phyloP scores from a whole-genome alignment of 192 early-diverging fungal species.

The Cladochytrium replicatum region DNA sequence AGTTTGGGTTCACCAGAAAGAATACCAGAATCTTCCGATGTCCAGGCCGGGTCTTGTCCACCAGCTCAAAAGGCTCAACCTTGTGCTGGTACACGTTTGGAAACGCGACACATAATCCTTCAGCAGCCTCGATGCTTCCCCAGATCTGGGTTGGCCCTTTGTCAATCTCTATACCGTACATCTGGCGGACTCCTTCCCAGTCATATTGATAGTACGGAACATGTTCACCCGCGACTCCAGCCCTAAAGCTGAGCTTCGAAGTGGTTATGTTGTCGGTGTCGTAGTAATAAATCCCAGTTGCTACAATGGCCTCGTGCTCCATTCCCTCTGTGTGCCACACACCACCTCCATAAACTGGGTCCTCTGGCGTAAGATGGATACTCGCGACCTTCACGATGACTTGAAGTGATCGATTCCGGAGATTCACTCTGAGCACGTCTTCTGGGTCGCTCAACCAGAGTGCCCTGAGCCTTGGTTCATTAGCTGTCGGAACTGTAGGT shows the following conservation, averaged over 20 bases:
- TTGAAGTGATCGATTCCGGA: slow-evolving; percentile 34
- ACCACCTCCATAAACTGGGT: slow-evolving; percentile 34
- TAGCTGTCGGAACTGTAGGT: too few species aligned
- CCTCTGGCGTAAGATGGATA: slow-evolving; percentile 56
- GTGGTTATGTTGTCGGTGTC: slow-evolving; percentile 56
- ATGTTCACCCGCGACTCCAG: slow-evolving; percentile 4
- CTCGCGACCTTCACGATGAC: slow-evolving; percentile 65
- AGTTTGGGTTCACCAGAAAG: slow-evolving; percentile 58
- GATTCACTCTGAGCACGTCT: too few species aligned
- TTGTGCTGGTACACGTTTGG: slow-evolving; percentile 65
- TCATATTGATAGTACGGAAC: background rate
- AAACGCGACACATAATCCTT: slow-evolving; percentile 59
- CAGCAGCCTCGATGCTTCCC: slow-evolving; percentile 36
- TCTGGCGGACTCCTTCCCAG: slow-evolving; percentile 3
- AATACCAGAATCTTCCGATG: slow-evolving; percentile 59
- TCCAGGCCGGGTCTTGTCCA: slow-evolving; percentile 48
- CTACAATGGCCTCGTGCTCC: slow-evolving; percentile 59
- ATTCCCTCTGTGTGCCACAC: slow-evolving; percentile 67
- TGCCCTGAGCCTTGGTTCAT: too few species aligned
- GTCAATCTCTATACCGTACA: slow-evolving; percentile 10
- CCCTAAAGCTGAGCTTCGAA: slow-evolving; percentile 46
- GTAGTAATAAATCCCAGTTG: slow-evolving; percentile 68
- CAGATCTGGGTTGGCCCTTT: slow-evolving; percentile 22
- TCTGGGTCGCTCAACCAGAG: too few species aligned
- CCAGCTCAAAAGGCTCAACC: slow-evolving; percentile 49